These are phyloP conservation scores for Pestalotiopsis sp. DNA, from an alignment of 2,329 filamentous ascomycete species.

Conservation along the genomic window DNA sequence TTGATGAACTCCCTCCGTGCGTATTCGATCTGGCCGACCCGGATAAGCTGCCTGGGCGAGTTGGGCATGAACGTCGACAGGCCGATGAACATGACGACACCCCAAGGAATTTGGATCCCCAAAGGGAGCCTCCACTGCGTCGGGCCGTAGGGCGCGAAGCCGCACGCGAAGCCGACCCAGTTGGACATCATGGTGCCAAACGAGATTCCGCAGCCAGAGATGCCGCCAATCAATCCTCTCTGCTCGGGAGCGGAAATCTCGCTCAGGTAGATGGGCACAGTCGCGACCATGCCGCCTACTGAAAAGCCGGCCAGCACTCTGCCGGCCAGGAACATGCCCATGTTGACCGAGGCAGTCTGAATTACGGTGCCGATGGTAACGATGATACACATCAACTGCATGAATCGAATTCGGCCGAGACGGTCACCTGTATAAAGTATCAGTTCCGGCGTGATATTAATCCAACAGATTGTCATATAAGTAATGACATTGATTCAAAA, in stretches of 20 bases:
- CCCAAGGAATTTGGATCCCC: slow-evolving; percentile 57
- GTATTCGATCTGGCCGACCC: slow-evolving; percentile 47
- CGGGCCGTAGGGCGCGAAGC: slow-evolving; percentile 52
- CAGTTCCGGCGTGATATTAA: too few relatives aligned
- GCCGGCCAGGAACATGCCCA: slow-evolving; percentile 55
- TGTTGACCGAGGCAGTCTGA: slow-evolving; percentile 56
- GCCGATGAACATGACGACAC: slow-evolving; percentile 54
- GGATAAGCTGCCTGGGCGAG: slow-evolving; percentile 55
- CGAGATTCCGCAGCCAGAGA: slow-evolving; percentile 55
- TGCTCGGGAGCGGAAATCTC: slow-evolving; percentile 51
- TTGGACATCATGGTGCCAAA: slow-evolving; percentile 59
- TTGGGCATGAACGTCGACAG: slow-evolving; percentile 57
- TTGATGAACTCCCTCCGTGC: slow-evolving; percentile 48
- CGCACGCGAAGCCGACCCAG: slow-evolving; percentile 58
- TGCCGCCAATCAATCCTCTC: slow-evolving; percentile 55
- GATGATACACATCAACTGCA: slow-evolving; percentile 54
- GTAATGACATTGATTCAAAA: too few relatives aligned
- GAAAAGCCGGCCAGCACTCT: slow-evolving; percentile 48
- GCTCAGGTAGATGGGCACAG: slow-evolving; percentile 56
- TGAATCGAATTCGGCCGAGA: slow-evolving; percentile 54
- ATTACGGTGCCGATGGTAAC: slow-evolving; percentile 56
- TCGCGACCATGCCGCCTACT: slow-evolving; percentile 46
- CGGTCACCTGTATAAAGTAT: slow-evolving; percentile 34
- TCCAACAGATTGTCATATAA: too few relatives aligned
- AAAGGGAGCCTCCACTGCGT: slow-evolving; percentile 58